Evolutionary conservation across 78 protist genomes (phyloP).

Genomic region (Guillardia theta): DNA sequence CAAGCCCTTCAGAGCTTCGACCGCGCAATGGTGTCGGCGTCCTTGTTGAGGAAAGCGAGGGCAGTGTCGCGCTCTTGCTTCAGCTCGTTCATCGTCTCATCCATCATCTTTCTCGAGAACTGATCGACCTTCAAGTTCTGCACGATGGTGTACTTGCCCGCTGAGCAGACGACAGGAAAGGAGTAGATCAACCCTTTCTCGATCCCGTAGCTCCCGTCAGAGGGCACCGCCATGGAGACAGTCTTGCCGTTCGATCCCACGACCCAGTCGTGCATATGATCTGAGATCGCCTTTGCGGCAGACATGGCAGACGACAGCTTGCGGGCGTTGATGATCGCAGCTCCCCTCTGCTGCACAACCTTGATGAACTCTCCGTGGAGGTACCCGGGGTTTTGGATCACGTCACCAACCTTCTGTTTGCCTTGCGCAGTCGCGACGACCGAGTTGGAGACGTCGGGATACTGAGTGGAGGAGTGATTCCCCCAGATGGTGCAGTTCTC

Average conservation of each 20-base stretch:
- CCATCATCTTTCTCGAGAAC: slow-evolving; percentile 64
- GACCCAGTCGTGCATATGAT: slow-evolving; percentile 74
- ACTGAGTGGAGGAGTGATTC: slow-evolving; percentile 86
- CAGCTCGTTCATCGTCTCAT: slow-evolving; percentile 71
- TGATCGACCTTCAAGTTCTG: slow-evolving; percentile 64
- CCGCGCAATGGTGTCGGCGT: slow-evolving; percentile 11
- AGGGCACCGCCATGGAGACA: slow-evolving; percentile 73
- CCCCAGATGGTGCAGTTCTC: slow-evolving; percentile 90
- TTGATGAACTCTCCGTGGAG: slow-evolving; percentile 66
- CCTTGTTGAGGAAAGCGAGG: slow-evolving; percentile 58
- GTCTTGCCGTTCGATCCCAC: slow-evolving; percentile 63
- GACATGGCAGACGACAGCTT: slow-evolving; percentile 78
- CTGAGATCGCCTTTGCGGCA: slow-evolving; percentile 82
- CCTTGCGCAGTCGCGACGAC: not conserved
- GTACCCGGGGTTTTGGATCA: slow-evolving; percentile 68
- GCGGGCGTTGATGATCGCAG: slow-evolving; percentile 79
- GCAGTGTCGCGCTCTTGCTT: slow-evolving; percentile 13
- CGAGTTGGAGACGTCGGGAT: slow-evolving; percentile 70
- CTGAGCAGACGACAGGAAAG: slow-evolving; percentile 61
- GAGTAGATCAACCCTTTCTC: slow-evolving; percentile 71
- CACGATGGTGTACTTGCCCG: slow-evolving; percentile 43
- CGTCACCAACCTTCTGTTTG: not conserved
- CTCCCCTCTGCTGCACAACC: slow-evolving; percentile 90
- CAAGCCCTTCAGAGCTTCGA: not conserved
- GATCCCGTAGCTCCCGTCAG: slow-evolving; percentile 54